phyloP scores from a whole-genome alignment of 305 asterid genomes.

The Petunia hybrid region DNA sequence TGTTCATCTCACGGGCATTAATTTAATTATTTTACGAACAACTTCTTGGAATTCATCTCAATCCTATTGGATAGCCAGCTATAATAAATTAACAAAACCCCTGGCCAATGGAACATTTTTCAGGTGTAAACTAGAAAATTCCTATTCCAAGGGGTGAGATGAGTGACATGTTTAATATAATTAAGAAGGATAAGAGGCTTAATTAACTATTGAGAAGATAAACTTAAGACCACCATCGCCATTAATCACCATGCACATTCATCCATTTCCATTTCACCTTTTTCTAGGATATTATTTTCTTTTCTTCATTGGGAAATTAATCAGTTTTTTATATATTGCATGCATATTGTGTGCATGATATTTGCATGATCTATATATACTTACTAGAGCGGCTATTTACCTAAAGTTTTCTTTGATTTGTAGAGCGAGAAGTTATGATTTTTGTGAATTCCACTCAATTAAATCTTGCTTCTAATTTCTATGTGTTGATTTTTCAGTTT shows the following conservation, averaged over 20 bases:
- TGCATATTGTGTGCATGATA: no score
- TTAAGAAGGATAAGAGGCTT: constrained; percentile 16
- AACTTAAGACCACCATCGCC: constrained; percentile 27
- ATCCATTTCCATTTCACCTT: constrained; percentile 21
- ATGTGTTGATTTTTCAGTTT: no score
- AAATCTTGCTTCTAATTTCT: no score
- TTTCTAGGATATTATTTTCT: constrained; percentile 27
- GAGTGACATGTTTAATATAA: constrained; percentile 23
- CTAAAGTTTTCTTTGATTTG: no score
- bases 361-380: no score
- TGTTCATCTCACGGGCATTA: constrained; percentile 21
- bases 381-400: no score
- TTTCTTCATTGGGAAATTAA: neutral
- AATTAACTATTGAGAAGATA: constrained; percentile 30
- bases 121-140: constrained; percentile 31
- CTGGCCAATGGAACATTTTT: constrained; percentile 29
- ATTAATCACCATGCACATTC: constrained; percentile 31
- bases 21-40: constrained; percentile 13
- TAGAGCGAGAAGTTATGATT: no score
- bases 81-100: neutral
- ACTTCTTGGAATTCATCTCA: constrained; percentile 9
- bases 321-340: no score
- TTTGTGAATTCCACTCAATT: no score
- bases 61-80: constrained; percentile 27
- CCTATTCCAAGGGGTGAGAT: constrained; percentile 7